Conservation (phyloP, 2,329 filamentous ascomycete genomes). For the Pseudopyricularia cyperi region DNA sequence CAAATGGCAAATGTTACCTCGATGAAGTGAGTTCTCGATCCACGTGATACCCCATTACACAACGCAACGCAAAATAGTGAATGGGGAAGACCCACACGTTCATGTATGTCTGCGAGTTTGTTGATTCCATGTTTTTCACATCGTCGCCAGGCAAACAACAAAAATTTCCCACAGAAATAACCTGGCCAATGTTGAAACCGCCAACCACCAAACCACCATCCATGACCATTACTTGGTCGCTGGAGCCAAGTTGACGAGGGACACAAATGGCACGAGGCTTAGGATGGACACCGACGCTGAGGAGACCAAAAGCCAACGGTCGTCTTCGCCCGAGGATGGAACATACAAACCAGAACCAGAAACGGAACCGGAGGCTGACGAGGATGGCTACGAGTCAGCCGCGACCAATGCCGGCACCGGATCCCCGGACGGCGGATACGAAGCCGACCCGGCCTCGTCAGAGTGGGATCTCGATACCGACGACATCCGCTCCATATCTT, state of each 20-base stretch:
- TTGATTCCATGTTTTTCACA: neutral
- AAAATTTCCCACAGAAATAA: neutral
- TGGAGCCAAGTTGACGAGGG: neutral
- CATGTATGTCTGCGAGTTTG: too few relatives aligned
- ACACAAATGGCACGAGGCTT: neutral
- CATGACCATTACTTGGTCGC: neutral
- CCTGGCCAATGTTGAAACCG: neutral
- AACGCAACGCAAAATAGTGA: too few relatives aligned
- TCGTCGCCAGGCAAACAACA: neutral
- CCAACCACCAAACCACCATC: neutral
- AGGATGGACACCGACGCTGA: neutral
- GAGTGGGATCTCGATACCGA: conserved; percentile 31
- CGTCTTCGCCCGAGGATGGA: neutral
- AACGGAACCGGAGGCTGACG: conserved; percentile 7
- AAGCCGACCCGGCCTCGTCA: conserved; percentile 6
- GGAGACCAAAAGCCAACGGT: neutral
- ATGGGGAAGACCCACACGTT: too few relatives aligned
- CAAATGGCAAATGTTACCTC: too few relatives aligned
- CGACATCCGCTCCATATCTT: conserved; percentile 31
- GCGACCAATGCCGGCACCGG: conserved; percentile 3
- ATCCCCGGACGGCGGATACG: conserved; percentile 7
- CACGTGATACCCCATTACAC: too few relatives aligned
- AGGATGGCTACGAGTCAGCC: conserved; percentile 29
- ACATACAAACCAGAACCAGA: conserved; percentile 5
- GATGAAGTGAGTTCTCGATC: too few relatives aligned